Conservation (phyloP, 805 yeast genomes). For the Blastobotrys robertii region DNA sequence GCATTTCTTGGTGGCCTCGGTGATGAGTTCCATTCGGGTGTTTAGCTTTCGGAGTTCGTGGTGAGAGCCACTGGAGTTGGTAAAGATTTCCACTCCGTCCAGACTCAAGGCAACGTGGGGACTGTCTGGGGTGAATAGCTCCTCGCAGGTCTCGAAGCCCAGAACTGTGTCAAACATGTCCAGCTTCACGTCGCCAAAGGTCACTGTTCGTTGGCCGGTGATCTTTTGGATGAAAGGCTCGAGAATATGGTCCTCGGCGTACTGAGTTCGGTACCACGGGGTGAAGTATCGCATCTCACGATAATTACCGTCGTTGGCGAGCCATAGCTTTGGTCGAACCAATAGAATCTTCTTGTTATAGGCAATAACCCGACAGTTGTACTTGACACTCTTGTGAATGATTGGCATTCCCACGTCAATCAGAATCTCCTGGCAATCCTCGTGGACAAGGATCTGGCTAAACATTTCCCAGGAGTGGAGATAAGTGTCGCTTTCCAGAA, state of each 20-base stretch:
- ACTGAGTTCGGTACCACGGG: slow-evolving; percentile 79
- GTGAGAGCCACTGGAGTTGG: slow-evolving; percentile 96
- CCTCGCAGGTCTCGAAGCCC: slow-evolving; percentile 99
- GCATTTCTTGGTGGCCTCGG: slow-evolving; percentile 89
- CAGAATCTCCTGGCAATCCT: slow-evolving; percentile 65
- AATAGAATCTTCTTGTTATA: slow-evolving; percentile 68
- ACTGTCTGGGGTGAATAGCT: slow-evolving; percentile 88
- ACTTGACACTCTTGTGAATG: slow-evolving; percentile 75
- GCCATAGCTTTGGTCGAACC: slow-evolving; percentile 85
- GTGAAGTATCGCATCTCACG: slow-evolving; percentile 96
- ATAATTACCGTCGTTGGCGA: slow-evolving; percentile 97
- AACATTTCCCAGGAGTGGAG: slow-evolving; percentile 94
- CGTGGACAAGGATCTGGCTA: slow-evolving; percentile 57
- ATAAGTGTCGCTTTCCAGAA: slow-evolving; percentile 78
- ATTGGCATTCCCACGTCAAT: slow-evolving; percentile 95
- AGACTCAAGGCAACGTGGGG: slow-evolving; percentile 88
- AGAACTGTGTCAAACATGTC: slow-evolving; percentile 76
- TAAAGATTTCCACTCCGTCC: slow-evolving; percentile 95
- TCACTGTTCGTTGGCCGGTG: slow-evolving; percentile 58
- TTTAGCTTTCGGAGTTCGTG: slow-evolving; percentile 89
- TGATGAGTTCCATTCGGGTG: slow-evolving; percentile 72
- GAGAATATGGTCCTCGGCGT: slow-evolving; percentile 60
- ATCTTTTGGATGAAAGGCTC: slow-evolving; percentile 60
- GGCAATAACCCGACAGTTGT: slow-evolving; percentile 83
- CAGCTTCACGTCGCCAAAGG: slow-evolving; percentile 85